Percentiles rank a stretch among this genome's conserved stretches.
Conservation (phyloP, 257 asterid species). For the Rauvolfia tetraphylla region DNA sequence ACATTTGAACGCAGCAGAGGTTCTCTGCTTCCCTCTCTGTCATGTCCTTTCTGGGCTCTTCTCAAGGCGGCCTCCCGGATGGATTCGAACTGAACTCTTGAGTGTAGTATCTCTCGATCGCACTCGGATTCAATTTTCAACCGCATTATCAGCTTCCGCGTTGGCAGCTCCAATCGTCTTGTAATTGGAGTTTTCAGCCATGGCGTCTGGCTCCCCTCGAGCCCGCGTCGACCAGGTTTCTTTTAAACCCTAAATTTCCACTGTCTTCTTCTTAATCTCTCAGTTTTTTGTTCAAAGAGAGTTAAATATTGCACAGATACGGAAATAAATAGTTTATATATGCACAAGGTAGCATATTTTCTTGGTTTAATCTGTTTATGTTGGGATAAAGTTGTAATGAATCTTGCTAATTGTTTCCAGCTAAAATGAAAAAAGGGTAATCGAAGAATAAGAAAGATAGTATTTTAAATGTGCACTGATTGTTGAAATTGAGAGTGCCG, state of each 20-base stretch:
- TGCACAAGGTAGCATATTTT: not conserved
- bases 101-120: not conserved
- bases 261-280: not conserved
- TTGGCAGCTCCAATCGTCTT: not conserved
- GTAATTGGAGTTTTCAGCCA: not conserved
- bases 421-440: not conserved
- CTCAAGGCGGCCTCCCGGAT: slow-evolving; percentile 3
- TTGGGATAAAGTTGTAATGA: not conserved
- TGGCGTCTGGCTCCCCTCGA: slow-evolving; percentile 29
- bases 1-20: slow-evolving; percentile 13
- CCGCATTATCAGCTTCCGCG: too few species aligned
- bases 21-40: not conserved
- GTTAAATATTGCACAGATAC: not conserved
- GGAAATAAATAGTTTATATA: not conserved
- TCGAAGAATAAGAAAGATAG: not conserved
- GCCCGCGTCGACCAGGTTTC: slow-evolving; percentile 58
- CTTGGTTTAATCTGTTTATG: not conserved
- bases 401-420: not conserved
- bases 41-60: not conserved
- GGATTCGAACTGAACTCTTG: not conserved
- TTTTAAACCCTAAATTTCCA: not conserved
- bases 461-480: not conserved
- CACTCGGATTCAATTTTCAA: too few species aligned
- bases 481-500: not conserved
- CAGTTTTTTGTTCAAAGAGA: too few species aligned